phyloP scores from a whole-genome alignment of 352 stramenopile genomes.

The Phytophthora sp. region DNA sequence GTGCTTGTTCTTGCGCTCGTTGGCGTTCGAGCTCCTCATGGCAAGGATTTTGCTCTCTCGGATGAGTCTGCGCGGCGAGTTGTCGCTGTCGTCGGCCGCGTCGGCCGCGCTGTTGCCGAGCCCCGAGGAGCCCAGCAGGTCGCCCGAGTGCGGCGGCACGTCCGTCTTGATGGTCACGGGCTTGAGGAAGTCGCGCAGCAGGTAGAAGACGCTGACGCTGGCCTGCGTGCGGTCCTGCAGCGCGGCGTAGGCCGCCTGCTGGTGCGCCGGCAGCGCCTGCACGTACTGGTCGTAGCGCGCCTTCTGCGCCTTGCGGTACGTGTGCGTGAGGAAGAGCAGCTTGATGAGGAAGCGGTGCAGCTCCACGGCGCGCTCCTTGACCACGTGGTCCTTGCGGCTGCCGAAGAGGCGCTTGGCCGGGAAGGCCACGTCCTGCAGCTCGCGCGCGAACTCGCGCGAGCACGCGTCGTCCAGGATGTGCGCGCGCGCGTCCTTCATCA shows the following conservation, averaged over 20 bases:
- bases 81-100: slow-evolving; percentile 27
- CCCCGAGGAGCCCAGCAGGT: slow-evolving; percentile 13
- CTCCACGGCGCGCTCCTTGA: slow-evolving; percentile 75
- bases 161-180: slow-evolving; percentile 42
- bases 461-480: slow-evolving; percentile 55
- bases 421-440: slow-evolving; percentile 51
- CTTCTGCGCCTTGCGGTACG: slow-evolving; percentile 79
- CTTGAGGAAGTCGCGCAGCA: slow-evolving; percentile 79
- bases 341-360: slow-evolving; percentile 81
- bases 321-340: slow-evolving; percentile 73
- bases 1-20: slow-evolving; percentile 13
- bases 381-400: slow-evolving; percentile 68
- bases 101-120: neutral
- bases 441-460: slow-evolving; percentile 47
- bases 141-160: slow-evolving; percentile 19
- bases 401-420: slow-evolving; percentile 72
- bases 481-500: slow-evolving; percentile 64
- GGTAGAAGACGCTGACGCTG: slow-evolving; percentile 66
- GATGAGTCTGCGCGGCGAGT: slow-evolving; percentile 44
- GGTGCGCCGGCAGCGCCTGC: slow-evolving; percentile 19
- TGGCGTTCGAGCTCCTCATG: slow-evolving; percentile 46
- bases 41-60: slow-evolving; percentile 77
- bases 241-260: slow-evolving; percentile 29
- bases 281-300: slow-evolving; percentile 61
- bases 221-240: slow-evolving; percentile 55